Evolutionary conservation across 1,284 basidiomycete species (phyloP).

Genomic region (Cutaneotrichosporon cavernicola): DNA sequence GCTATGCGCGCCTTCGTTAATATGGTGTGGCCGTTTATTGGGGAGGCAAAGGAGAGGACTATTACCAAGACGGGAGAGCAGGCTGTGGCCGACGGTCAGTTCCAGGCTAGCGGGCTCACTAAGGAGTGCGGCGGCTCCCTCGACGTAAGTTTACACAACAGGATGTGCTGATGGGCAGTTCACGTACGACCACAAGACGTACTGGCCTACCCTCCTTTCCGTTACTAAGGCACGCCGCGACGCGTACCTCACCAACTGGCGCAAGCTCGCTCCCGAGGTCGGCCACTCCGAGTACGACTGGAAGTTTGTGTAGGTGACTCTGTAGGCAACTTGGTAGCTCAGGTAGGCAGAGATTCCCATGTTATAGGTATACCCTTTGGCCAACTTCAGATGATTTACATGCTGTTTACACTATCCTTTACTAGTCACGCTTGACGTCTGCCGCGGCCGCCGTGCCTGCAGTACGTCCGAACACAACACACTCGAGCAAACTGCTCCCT

Average conservation of each 20-base stretch:
- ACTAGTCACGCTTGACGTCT: not conserved
- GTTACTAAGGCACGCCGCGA: constrained; percentile 29
- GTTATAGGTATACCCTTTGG: not conserved
- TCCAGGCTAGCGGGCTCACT: constrained; percentile 27
- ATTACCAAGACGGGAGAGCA: constrained; percentile 30
- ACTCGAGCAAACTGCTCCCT: constrained; percentile 20
- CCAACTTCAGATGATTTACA: not conserved
- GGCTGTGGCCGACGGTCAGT: constrained; percentile 29
- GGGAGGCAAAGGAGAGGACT: constrained; percentile 38
- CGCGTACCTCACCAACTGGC: constrained; percentile 32
- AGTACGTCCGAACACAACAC: constrained; percentile 21
- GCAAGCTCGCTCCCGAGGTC: constrained; percentile 27
- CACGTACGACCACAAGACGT: constrained; percentile 37
- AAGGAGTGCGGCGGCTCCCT: constrained; percentile 39
- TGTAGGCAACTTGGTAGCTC: not conserved
- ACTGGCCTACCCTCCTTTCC: constrained; percentile 38
- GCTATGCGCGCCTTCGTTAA: constrained; percentile 42
- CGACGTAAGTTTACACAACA: constrained; percentile 25
- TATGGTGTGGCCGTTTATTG: constrained; percentile 50
- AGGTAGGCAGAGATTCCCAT: not conserved
- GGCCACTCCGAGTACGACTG: constrained; percentile 37
- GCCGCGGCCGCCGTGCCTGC: constrained; percentile 14
- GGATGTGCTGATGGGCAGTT: constrained; percentile 7
- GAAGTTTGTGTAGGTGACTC: constrained; percentile 21
- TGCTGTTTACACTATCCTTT: not conserved